These are phyloP conservation scores for Urtica urens DNA, from an alignment of 306 rosid genomes.

Conservation along the genomic window DNA sequence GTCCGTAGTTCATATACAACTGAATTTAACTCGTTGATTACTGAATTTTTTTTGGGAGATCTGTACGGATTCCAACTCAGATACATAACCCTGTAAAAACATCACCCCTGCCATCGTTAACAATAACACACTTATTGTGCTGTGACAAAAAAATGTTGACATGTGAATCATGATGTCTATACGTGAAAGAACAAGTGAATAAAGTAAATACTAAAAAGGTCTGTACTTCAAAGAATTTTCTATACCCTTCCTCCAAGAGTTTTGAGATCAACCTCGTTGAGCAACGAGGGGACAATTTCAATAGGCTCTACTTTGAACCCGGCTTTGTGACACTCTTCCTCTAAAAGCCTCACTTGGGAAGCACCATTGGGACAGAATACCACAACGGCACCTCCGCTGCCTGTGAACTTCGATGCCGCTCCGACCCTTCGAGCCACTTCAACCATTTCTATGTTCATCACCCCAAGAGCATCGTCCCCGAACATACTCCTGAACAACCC, in stretches of 20 bases:
- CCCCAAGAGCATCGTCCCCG: constrained; percentile 79
- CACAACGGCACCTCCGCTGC: constrained; percentile 93
- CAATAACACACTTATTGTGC: too few relatives aligned
- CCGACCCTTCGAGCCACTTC: constrained; percentile 77
- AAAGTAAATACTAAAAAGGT: too few relatives aligned
- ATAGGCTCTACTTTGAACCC: constrained; percentile 49
- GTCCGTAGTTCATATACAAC: too few relatives aligned
- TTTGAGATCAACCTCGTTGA: constrained; percentile 48
- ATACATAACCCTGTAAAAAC: too few relatives aligned
- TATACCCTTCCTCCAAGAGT: constrained; percentile 18
- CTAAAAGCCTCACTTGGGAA: constrained; percentile 59
- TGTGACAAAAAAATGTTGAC: too few relatives aligned
- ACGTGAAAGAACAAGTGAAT: too few relatives aligned
- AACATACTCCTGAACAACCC: constrained; percentile 56
- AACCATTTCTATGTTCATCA: constrained; percentile 72
- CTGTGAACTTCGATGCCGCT: constrained; percentile 92
- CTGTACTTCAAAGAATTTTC: background rate
- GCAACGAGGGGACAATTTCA: constrained; percentile 42
- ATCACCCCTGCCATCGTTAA: too few relatives aligned
- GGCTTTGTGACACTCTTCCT: constrained; percentile 54
- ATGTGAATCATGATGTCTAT: too few relatives aligned
- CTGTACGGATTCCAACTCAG: too few relatives aligned
- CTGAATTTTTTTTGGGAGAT: too few relatives aligned
- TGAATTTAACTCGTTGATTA: too few relatives aligned
- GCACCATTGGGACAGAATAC: constrained; percentile 72